Conservation (phyloP, 2,329 filamentous ascomycete species). For the Trichoderma sp. region DNA sequence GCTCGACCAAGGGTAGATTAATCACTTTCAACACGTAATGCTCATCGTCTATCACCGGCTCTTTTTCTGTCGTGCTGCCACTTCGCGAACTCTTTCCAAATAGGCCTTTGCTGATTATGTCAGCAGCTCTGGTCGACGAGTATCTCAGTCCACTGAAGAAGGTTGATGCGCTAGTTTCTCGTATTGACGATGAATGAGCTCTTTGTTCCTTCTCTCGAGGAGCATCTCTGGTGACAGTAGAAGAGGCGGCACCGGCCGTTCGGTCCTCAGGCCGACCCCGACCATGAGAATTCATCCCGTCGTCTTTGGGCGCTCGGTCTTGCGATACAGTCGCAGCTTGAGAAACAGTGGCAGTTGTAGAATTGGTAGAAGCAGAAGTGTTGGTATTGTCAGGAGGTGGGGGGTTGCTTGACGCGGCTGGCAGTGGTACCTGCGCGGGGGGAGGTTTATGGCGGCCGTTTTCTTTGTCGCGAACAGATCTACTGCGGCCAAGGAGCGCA, state of each 20-base stretch:
- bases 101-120: slow-evolving; percentile 78
- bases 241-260: slow-evolving; percentile 33
- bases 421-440: slow-evolving; percentile 11
- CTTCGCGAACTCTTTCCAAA: slow-evolving; percentile 77
- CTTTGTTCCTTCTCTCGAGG: slow-evolving; percentile 49
- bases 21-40: slow-evolving; percentile 84
- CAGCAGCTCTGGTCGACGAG: slow-evolving; percentile 72
- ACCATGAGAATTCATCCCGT: slow-evolving; percentile 64
- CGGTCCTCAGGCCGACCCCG: slow-evolving; percentile 77
- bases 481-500: slow-evolving; percentile 52
- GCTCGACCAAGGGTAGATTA: slow-evolving; percentile 81
- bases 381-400: slow-evolving; percentile 35
- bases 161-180: slow-evolving; percentile 62
- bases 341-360: slow-evolving; percentile 38
- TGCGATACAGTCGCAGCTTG: slow-evolving; percentile 65
- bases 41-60: slow-evolving; percentile 71
- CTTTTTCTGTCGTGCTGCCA: slow-evolving; percentile 68
- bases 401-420: slow-evolving; percentile 32
- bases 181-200: slow-evolving; percentile 56
- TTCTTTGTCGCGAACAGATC: slow-evolving; percentile 56
- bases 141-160: slow-evolving; percentile 75
- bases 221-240: slow-evolving; percentile 44
- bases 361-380: background rate
- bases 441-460: slow-evolving; percentile 43
- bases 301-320: slow-evolving; percentile 68